A percentile compares a stretch with the other conserved stretches of the same genome.
These are phyloP conservation scores for Ammopiptanthus mongolicus DNA, from an alignment of 306 rosid genomes.

Conservation along the genomic window DNA sequence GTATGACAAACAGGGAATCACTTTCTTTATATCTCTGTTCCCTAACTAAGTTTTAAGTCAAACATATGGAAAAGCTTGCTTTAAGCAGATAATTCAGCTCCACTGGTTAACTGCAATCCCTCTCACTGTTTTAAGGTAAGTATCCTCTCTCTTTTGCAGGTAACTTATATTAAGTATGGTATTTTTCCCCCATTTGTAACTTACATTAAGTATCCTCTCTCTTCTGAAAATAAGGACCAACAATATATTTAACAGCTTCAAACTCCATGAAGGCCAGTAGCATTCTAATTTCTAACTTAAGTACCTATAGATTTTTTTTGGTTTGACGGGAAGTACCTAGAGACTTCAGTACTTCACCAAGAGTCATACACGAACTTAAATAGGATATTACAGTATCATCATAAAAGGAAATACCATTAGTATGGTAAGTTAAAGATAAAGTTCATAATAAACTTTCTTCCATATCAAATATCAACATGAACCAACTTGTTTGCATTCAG, in stretches of 20 bases:
- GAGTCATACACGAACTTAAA: background rate
- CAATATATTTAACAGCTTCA: no score
- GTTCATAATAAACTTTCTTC: background rate
- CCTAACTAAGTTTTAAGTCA: background rate
- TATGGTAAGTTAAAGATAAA: background rate
- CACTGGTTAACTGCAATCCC: background rate
- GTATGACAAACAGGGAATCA: conserved; percentile 12
- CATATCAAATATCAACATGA: background rate
- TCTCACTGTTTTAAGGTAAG: background rate
- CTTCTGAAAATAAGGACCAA: no score
- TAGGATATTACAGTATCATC: background rate
- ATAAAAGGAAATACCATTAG: background rate
- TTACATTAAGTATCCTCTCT: no score
- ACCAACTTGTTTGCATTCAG: background rate
- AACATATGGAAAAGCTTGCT: background rate
- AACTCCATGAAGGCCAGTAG: no score
- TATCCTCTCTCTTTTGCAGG: background rate
- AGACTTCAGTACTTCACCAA: conserved; percentile 17
- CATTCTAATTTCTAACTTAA: conserved; percentile 4
- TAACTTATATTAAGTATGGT: no score
- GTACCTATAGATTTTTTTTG: no score
- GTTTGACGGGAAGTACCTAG: background rate
- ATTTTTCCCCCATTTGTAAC: background rate
- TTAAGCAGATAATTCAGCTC: background rate
- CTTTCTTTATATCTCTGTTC: background rate